phyloP scores from a whole-genome alignment of 225 moss, liverwort and hornwort genomes.

The Lunularia cruciata region DNA sequence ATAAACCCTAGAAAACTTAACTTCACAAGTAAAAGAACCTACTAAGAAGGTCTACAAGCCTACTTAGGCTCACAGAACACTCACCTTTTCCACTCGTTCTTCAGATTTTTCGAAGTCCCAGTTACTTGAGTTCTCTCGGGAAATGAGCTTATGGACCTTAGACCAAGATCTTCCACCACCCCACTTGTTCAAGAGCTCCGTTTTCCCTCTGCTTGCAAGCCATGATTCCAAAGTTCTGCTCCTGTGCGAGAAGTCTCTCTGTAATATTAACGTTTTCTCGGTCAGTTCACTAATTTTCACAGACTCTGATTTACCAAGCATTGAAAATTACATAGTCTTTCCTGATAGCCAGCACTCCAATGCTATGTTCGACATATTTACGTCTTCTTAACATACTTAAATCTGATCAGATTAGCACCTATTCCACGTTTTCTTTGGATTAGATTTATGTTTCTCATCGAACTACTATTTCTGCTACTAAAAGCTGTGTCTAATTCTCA shows the following conservation, averaged over 20 bases:
- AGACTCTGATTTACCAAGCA: too few species aligned
- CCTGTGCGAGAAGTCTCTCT: constrained; percentile 42
- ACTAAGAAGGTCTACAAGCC: neutral
- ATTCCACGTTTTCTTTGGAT: too few species aligned
- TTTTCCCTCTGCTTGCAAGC: constrained; percentile 37
- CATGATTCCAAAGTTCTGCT: constrained; percentile 23
- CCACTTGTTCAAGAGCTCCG: constrained; percentile 39
- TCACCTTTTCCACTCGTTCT: constrained; percentile 31
- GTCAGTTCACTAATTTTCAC: too few species aligned
- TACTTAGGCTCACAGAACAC: neutral
- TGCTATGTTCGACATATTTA: too few species aligned
- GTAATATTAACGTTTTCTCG: neutral
- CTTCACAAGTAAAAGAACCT: neutral
- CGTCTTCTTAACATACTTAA: too few species aligned
- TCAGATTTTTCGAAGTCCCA: constrained; percentile 28
- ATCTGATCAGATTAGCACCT: too few species aligned
- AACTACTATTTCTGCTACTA: too few species aligned
- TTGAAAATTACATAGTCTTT: too few species aligned
- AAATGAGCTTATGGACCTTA: constrained; percentile 31
- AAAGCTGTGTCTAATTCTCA: too few species aligned
- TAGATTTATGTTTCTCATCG: too few species aligned
- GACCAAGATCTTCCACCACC: constrained; percentile 34
- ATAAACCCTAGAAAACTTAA: too few species aligned
- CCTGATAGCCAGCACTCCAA: too few species aligned
- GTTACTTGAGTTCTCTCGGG: constrained; percentile 26